Evolutionary conservation across 108 stramenopile species (phyloP).

Genomic region (Schizochytrium sp.): DNA sequence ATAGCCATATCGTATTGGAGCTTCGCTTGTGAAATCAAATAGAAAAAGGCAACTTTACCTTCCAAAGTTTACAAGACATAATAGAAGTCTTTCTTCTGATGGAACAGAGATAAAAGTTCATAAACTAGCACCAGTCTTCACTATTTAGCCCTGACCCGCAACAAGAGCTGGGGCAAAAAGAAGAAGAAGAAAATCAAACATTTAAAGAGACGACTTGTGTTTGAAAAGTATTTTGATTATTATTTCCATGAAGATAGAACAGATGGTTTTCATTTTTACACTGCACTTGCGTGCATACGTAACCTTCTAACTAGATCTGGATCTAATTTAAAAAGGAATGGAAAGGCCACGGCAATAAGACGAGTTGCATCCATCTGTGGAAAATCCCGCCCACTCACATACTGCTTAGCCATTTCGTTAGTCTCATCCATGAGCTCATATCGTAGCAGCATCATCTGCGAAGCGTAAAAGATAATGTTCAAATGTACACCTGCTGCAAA

Average conservation of each 20-base stretch:
- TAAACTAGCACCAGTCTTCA: too few relatives aligned
- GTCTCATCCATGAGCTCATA: constrained; percentile 24
- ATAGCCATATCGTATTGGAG: too few relatives aligned
- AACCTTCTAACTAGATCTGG: constrained; percentile 17
- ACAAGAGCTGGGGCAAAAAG: neutral
- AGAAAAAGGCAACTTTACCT: too few relatives aligned
- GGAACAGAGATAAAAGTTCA: too few relatives aligned
- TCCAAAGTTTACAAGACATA: too few relatives aligned
- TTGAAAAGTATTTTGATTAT: neutral
- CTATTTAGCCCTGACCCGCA: too few relatives aligned
- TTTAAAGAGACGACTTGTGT: neutral
- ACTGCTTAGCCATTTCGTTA: constrained; percentile 18
- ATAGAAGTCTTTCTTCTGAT: too few relatives aligned
- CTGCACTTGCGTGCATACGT: neutral
- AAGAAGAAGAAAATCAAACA: neutral
- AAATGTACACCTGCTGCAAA: constrained; percentile 52
- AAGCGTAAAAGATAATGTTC: constrained; percentile 56
- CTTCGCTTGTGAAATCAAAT: too few relatives aligned
- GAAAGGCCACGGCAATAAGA: constrained; percentile 36
- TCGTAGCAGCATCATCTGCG: constrained; percentile 41
- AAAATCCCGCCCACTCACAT: constrained; percentile 42
- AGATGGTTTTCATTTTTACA: neutral
- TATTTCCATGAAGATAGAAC: neutral
- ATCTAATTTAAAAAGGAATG: constrained; percentile 51
- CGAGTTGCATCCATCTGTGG: constrained; percentile 39